phyloP scores from a whole-genome alignment of 139 green algal genomes.

The Axilococcus clingmanii region DNA sequence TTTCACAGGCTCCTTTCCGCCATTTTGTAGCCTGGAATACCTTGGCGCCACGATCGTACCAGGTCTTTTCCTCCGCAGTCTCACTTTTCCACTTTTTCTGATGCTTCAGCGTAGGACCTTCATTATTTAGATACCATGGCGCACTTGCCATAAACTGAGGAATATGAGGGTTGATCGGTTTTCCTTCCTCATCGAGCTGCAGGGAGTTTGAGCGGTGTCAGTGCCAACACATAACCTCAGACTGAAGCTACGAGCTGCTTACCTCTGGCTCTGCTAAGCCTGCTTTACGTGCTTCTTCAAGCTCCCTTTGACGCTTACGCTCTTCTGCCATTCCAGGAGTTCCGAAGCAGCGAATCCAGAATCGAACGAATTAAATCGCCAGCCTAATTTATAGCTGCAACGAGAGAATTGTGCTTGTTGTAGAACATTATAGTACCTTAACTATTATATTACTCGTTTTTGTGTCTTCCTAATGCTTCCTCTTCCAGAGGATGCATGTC shows the following conservation, averaged over 20 bases:
- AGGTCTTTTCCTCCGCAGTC: conserved; percentile 42
- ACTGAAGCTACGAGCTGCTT: background rate
- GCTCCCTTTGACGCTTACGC: conserved; percentile 43
- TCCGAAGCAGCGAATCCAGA: too few relatives aligned
- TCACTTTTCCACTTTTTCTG: conserved; percentile 89
- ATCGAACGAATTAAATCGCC: too few relatives aligned
- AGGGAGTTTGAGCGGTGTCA: background rate
- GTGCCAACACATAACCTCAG: background rate
- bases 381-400: background rate
- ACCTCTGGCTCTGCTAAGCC: conserved; percentile 80
- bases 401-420: background rate
- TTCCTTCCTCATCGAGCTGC: conserved; percentile 91
- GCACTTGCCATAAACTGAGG: conserved; percentile 95
- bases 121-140: conserved; percentile 93
- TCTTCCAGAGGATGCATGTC: conserved; percentile 51
- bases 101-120: conserved; percentile 89
- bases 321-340: too few relatives aligned
- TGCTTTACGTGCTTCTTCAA: conserved; percentile 95
- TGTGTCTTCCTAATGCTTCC: conserved; percentile 46
- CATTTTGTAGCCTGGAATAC: conserved; percentile 90
- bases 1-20: conserved; percentile 93
- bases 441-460: conserved; percentile 13
- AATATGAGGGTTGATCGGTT: conserved; percentile 99
- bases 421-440: background rate
- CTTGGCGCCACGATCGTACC: conserved; percentile 90